Evolutionary conservation across 257 asterid genomes (phyloP).

Genomic region (Euphrasia confusa): DNA sequence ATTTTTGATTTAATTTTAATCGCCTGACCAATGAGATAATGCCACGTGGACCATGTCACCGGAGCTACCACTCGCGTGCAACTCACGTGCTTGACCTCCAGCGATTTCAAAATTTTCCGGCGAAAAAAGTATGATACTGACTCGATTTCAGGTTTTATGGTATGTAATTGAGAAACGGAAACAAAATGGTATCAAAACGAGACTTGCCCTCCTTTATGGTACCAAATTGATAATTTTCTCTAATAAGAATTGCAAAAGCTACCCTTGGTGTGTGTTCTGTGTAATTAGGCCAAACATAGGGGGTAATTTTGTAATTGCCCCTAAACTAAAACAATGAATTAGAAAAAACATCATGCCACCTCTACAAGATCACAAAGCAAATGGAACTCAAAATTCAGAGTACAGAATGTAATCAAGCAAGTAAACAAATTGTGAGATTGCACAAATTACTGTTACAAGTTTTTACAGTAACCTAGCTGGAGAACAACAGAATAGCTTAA

Average conservation of each 20-base stretch:
- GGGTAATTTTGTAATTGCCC: not conserved
- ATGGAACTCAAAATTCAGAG: slow-evolving; percentile 8
- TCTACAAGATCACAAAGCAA: slow-evolving; percentile 4
- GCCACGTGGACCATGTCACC: too few relatives aligned
- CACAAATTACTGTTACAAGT: slow-evolving; percentile 17
- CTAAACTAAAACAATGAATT: not conserved
- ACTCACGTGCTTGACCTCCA: too few relatives aligned
- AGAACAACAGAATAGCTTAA: slow-evolving; percentile 11
- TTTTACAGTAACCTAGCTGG: not conserved
- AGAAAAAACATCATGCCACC: not conserved
- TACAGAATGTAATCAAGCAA: slow-evolving; percentile 15
- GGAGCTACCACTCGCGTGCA: too few relatives aligned
- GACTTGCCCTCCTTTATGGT: too few relatives aligned
- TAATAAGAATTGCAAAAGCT: not conserved
- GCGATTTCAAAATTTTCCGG: too few relatives aligned
- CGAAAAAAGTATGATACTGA: too few relatives aligned
- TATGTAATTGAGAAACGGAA: too few relatives aligned
- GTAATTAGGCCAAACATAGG: not conserved
- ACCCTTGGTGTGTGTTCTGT: not conserved
- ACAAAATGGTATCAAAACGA: too few relatives aligned
- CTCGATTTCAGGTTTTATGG: too few relatives aligned
- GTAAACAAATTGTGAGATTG: slow-evolving; percentile 20
- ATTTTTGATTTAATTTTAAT: too few relatives aligned
- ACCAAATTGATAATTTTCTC: too few relatives aligned
- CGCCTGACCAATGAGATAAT: too few relatives aligned